Base-by-base conservation (phyloP, 495 filamentous ascomycete genomes). In the Alectoria sarmentosa region DNA sequence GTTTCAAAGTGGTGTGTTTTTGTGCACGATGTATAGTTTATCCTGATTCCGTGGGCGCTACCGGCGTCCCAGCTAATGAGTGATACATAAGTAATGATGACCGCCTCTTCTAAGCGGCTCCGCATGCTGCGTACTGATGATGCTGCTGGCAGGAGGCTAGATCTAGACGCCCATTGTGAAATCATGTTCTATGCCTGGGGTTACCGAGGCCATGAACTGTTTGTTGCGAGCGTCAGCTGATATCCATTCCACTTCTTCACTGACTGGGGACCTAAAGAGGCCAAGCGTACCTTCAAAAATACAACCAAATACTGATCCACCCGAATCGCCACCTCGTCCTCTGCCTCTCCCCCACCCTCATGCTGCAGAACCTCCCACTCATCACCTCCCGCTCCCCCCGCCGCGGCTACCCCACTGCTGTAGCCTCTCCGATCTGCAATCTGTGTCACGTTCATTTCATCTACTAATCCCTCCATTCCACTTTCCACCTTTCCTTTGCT, bases 251-350 rank as follows among this genome's bases (percentile, higher is more conserved):
- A n/a, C n/a, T n/a, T n/a, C n/a, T 32, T 23, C 26, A 5, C 49
- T 3, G 26, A 62, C 7, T 37, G 28, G 60, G 46, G 1, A 1
- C 11, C 3, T 8, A 17, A 17, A 15, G 15, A 4, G 1, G 17
- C 17, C 1, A 15, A 3, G 17, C 65, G 28, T 71, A 74, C 72
- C 78, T 98, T 98, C 68, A 98, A 78, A 74, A 98, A 98, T 3
- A 98, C 95, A 32, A 98, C 90, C 67, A 98, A 76, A 73, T 98
- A 98, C 78, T 98, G 94, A 75, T 99, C 95, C 54, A 97, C 95
- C 21, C 95, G 82, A 66, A 96, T 97, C 3, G 92, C 92, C 38
- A 90, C 87, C 73, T 94, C 90, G 59, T 94, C 90, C 57, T 85
- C 80, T 46, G 79, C 79, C 4, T 76, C 76, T 60, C 85, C 88